A percentile compares a stretch with the other conserved stretches of the same genome.
Conservation (phyloP, 345 rosid genomes). For the Boechera retrofracta region DNA sequence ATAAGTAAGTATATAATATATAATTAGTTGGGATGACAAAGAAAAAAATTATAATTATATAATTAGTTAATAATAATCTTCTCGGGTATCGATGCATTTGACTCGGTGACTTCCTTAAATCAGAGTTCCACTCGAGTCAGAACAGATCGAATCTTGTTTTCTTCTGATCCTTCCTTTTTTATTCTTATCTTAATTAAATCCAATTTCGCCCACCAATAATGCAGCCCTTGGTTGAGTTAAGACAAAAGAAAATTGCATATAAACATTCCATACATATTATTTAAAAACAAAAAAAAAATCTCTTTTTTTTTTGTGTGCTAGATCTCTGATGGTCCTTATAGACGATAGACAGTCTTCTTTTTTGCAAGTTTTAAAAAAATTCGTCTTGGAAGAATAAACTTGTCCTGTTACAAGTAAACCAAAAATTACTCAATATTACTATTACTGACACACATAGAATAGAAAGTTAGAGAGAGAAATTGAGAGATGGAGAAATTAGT, state of each 20-base stretch:
- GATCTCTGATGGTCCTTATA: conserved; percentile 75
- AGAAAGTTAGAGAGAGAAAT: conserved; percentile 42
- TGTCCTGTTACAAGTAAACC: conserved; percentile 52
- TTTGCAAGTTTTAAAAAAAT: conserved; percentile 10
- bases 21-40: conserved; percentile 7
- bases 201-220: conserved; percentile 39
- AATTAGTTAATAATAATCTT: conserved; percentile 31
- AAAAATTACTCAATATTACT: conserved; percentile 46
- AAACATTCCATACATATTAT: conserved; percentile 27
- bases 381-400: conserved; percentile 73
- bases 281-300: conserved; percentile 37
- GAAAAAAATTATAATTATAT: not conserved
- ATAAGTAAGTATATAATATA: not conserved
- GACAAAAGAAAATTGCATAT: conserved; percentile 33
- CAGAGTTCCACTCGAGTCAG: conserved; percentile 51
- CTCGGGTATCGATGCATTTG: conserved; percentile 47
- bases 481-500: conserved; percentile 38
- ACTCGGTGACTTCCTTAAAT: conserved; percentile 49
- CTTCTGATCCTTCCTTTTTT: conserved; percentile 39
- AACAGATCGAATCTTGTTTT: conserved; percentile 47
- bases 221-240: conserved; percentile 32
- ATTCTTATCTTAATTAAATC: conserved; percentile 41
- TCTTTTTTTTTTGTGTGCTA: conserved; percentile 55
- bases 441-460: conserved; percentile 50
- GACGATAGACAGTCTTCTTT: conserved; percentile 60